These are phyloP conservation scores for Chlorella sp. DNA, from an alignment of 139 green algal genomes.

Conservation along the genomic window DNA sequence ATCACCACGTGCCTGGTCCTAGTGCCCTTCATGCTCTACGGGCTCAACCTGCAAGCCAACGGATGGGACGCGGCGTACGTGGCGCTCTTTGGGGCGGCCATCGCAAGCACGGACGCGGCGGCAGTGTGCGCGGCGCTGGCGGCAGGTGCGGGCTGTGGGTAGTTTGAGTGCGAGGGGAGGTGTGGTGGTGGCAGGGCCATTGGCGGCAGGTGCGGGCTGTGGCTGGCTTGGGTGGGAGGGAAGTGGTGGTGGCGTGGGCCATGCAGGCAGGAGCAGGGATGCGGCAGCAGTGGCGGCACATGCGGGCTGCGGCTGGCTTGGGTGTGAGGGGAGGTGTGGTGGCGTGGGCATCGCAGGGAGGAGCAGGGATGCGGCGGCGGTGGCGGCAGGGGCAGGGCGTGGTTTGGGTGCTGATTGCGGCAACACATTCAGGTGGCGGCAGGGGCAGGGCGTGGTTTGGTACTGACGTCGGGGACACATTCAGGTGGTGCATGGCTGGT, in stretches of 20 bases:
- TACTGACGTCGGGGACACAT: background rate
- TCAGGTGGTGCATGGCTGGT: background rate
- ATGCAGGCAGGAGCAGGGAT: too few species aligned
- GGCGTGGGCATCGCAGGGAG: too few species aligned
- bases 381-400: too few species aligned
- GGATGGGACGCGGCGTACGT: slow-evolving; percentile 46
- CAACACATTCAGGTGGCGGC: too few species aligned
- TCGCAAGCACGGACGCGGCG: slow-evolving; percentile 75
- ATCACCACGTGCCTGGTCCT: slow-evolving; percentile 46
- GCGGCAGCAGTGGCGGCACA: slow-evolving; percentile 22
- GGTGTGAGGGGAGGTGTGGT: too few species aligned
- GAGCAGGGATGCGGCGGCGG: too few species aligned
- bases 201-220: slow-evolving; percentile 33
- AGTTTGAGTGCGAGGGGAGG: too few species aligned
- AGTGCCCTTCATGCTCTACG: slow-evolving; percentile 75
- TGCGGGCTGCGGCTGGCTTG: too few species aligned
- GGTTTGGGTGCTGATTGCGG: too few species aligned
- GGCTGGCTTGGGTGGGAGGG: too few species aligned
- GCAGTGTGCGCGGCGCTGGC: slow-evolving; percentile 37
- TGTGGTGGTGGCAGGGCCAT: slow-evolving; percentile 46
- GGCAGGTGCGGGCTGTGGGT: slow-evolving; percentile 34
- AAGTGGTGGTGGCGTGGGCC: too few species aligned
- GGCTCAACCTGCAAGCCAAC: slow-evolving; percentile 44
- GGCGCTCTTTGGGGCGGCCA: slow-evolving; percentile 63
- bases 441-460: too few species aligned